phyloP scores from a whole-genome alignment of 1,139 yeast genomes.

The Pichia inconspicua region DNA sequence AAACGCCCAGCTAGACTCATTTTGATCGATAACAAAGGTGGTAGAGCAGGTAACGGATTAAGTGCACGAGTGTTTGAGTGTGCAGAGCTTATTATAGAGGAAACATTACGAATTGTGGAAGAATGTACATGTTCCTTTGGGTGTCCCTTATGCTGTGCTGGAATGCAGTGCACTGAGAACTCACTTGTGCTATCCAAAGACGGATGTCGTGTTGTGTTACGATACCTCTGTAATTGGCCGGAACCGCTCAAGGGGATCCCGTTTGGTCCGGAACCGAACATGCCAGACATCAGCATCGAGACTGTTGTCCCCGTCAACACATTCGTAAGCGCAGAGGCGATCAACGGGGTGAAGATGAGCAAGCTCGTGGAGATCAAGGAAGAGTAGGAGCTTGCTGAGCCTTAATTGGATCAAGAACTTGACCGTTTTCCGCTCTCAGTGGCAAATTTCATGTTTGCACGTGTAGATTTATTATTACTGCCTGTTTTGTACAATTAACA shows the following conservation, averaged over 20 bases:
- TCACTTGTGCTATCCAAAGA: slow-evolving; percentile 79
- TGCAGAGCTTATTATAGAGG: slow-evolving; percentile 53
- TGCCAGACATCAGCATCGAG: slow-evolving; percentile 62
- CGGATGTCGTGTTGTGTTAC: slow-evolving; percentile 68
- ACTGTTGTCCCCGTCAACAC: slow-evolving; percentile 51
- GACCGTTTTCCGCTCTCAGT: neutral
- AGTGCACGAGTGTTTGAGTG: slow-evolving; percentile 73
- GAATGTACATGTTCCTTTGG: slow-evolving; percentile 79
- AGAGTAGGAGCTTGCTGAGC: neutral
- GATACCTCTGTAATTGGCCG: slow-evolving; percentile 6
- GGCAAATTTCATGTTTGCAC: neutral
- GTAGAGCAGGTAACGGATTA: slow-evolving; percentile 69
- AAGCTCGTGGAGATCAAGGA: slow-evolving; percentile 4
- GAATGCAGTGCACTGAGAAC: slow-evolving; percentile 70
- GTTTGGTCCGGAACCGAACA: slow-evolving; percentile 78
- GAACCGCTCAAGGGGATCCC: slow-evolving; percentile 32
- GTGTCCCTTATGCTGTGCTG: slow-evolving; percentile 82
- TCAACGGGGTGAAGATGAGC: slow-evolving; percentile 4
- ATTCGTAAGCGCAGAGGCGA: slow-evolving; percentile 47
- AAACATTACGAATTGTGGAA: slow-evolving; percentile 51
- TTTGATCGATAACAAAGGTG: slow-evolving; percentile 78
- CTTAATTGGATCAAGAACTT: neutral
- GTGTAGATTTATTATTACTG: too few species aligned
- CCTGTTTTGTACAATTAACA: too few species aligned
- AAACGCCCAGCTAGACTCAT: slow-evolving; percentile 80